Base-by-base conservation (phyloP, 1,284 basidiomycete species). In the Marasmius tenuissimus region DNA sequence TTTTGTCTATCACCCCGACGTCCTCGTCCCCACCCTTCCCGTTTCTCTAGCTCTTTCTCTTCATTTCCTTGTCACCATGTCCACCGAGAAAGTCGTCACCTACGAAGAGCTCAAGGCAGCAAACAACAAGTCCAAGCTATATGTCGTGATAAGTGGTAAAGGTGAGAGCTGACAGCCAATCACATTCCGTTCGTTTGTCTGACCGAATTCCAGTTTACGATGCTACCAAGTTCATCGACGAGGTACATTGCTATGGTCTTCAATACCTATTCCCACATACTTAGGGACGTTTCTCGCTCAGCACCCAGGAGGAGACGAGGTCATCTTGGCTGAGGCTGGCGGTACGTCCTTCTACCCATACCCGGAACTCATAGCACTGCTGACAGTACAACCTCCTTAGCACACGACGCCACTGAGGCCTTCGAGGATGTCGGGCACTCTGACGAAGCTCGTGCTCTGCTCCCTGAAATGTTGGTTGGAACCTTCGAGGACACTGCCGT, bases 391-490 rank as follows among this genome's bases (percentile, higher is more conserved):
- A 50, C 67, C 60, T 63, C 37, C 66, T 20, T 70, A 93, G 92
- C 91, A 70, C 89, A 91, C 73, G 96, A 99, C 76, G 96, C 95
- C 34, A 97, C 97, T 49, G 97, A 99, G 75, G 95, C 97, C 11
- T 99, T 99, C 72, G 97, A 99, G 80, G 97, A 99, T 75, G 96
- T 99, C 54, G 97, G 97, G 50, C 97, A 99, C 85, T 98, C 96
- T 16, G 97, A 99, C 72, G 97, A 99, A 77, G 97, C 97, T 16
- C 89, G 97, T 63, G 89, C 83, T n/a, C 85, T 97, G 65, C 84
- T 99, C 61, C 85, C 86, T 64, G 85, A 77, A 70, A 83, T 96
- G 87, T 76, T 85, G 58, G 79, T 96, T 57, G 94, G 94, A 57
- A 85, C 91, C 9, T 92, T 96, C 66, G 89, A 92, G 72, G 81